phyloP scores from a whole-genome alignment of 140 eudicot species.

The Flaveria floridana region DNA sequence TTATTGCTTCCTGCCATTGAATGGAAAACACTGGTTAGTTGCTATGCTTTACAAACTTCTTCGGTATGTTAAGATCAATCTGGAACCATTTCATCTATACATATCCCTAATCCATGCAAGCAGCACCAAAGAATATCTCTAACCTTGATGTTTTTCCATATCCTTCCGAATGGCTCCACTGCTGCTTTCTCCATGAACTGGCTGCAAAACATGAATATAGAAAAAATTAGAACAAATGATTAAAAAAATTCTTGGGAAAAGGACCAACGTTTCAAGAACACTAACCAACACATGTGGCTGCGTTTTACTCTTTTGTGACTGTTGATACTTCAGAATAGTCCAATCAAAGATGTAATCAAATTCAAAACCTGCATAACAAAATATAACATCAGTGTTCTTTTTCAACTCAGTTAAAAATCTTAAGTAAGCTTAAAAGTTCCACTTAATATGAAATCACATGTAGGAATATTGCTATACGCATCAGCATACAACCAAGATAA shows the following conservation, averaged over 20 bases:
- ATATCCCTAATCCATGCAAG: background rate
- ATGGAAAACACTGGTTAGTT: constrained; percentile 25
- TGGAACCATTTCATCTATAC: background rate
- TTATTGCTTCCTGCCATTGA: constrained; percentile 40
- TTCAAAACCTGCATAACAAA: constrained; percentile 56
- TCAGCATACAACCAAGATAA: background rate
- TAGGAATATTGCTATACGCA: background rate
- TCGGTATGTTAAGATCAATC: background rate
- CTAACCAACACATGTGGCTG: constrained; percentile 55
- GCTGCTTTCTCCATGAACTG: constrained; percentile 66
- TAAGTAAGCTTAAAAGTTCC: background rate
- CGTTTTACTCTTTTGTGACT: constrained; percentile 62
- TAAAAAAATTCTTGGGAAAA: constrained; percentile 4
- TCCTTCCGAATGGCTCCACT: constrained; percentile 62
- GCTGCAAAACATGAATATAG: constrained; percentile 42
- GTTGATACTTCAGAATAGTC: constrained; percentile 92
- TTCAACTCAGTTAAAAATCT: constrained; percentile 3
- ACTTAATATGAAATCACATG: background rate
- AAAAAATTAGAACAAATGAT: constrained; percentile 18
- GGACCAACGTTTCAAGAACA: constrained; percentile 23
- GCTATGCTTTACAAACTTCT: constrained; percentile 18
- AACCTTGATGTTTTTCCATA: constrained; percentile 67
- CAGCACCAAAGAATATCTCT: constrained; percentile 13
- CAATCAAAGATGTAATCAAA: constrained; percentile 92
- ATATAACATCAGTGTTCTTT: background rate